phyloP scores from a whole-genome alignment of 1,284 basidiomycete genomes.

The Pseudozyma flocculosa region DNA sequence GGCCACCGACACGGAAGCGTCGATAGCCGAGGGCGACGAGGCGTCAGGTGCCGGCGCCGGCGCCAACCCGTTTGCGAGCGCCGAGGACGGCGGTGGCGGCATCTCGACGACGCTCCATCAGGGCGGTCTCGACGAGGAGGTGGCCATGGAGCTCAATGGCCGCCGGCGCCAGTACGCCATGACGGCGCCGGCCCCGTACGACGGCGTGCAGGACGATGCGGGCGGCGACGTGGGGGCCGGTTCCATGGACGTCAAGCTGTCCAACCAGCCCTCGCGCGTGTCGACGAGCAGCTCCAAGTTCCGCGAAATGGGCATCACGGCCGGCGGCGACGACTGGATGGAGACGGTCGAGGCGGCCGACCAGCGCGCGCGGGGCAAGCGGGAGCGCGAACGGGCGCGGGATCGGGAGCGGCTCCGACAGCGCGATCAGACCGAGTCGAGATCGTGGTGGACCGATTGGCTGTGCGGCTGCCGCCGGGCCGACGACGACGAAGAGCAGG shows the following conservation, averaged over 20 bases:
- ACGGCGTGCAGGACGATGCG: neutral
- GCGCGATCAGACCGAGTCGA: conserved; percentile 5
- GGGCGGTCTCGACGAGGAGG: conserved; percentile 27
- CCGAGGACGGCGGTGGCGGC: conserved; percentile 1
- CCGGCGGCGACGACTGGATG: conserved; percentile 22
- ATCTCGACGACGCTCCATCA: conserved; percentile 28
- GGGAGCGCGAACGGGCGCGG: no score
- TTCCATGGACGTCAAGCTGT: conserved; percentile 5
- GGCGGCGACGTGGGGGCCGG: conserved; percentile 20
- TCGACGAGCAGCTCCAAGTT: conserved; percentile 38
- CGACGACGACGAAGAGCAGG: conserved; percentile 41
- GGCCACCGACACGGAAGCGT: conserved; percentile 36
- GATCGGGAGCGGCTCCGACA: no score
- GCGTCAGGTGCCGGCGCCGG: no score
- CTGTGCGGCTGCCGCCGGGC: conserved; percentile 36
- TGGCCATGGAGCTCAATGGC: conserved; percentile 24
- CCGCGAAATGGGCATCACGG: conserved; percentile 30
- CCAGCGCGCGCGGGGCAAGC: conserved; percentile 4
- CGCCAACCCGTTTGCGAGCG: neutral
- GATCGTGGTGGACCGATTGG: conserved; percentile 42
- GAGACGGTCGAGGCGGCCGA: conserved; percentile 7
- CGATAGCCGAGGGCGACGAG: conserved; percentile 3
- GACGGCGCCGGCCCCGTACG: neutral
- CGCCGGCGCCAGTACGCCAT: neutral
- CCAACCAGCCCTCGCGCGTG: conserved; percentile 7